These are phyloP conservation scores for Fusarium sp. DNA, from an alignment of 2,329 filamentous ascomycete species.

Conservation along the genomic window DNA sequence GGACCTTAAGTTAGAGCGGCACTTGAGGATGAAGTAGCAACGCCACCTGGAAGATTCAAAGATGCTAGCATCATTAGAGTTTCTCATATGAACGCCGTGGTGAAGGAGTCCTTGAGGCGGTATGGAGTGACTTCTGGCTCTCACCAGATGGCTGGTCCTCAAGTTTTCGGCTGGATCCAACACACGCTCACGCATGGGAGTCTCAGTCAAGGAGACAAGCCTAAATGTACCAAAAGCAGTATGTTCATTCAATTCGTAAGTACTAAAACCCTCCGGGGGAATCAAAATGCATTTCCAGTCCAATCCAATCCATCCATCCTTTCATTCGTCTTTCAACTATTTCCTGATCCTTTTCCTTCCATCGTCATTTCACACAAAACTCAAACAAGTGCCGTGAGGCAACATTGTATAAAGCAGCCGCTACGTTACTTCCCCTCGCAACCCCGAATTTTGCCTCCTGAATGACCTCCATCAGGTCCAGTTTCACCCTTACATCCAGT, in stretches of 20 bases:
- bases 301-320: constrained; percentile 2
- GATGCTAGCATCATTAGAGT: too few species aligned
- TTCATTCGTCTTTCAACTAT: constrained; percentile 1
- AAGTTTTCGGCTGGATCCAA: too few species aligned
- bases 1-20: too few species aligned
- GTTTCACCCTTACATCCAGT: constrained; percentile 27
- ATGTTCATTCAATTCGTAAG: constrained; percentile 44
- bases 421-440: constrained; percentile 35
- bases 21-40: too few species aligned
- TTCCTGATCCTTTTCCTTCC: constrained; percentile 19
- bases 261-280: constrained; percentile 44
- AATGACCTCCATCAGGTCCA: constrained; percentile 26
- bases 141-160: too few species aligned
- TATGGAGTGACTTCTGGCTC: too few species aligned
- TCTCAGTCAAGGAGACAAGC: background rate
- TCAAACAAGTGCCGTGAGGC: constrained; percentile 64
- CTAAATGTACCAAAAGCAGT: constrained; percentile 2
- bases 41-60: too few species aligned
- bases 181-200: background rate
- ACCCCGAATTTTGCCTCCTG: constrained; percentile 38
- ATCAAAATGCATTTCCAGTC: constrained; percentile 41
- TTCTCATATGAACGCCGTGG: too few species aligned
- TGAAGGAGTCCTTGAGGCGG: too few species aligned
- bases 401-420: constrained; percentile 59
- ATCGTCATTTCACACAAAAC: constrained; percentile 40